Evolutionary conservation across 2,329 filamentous ascomycete species (phyloP).

Genomic region (Fusarium pseudocircinatum): DNA sequence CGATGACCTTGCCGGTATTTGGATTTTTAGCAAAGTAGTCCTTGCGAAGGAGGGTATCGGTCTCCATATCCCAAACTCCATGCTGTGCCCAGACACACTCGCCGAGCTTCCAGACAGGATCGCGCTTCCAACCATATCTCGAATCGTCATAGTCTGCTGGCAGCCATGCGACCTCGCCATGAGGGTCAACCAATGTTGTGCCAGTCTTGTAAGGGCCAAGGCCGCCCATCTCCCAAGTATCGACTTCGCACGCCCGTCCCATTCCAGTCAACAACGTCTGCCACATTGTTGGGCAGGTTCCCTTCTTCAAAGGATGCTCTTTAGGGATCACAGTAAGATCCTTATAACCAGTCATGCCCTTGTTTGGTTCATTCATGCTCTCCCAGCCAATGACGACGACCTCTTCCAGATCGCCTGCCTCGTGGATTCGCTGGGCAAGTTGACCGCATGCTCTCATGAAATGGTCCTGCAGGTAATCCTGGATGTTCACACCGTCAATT

Average conservation of each 20-base stretch:
- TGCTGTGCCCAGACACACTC: conserved; percentile 97
- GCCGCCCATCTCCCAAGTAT: conserved; percentile 92
- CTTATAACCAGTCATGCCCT: conserved; percentile 83
- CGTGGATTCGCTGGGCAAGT: conserved; percentile 83
- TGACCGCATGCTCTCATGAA: conserved; percentile 83
- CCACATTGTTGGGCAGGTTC: conserved; percentile 92
- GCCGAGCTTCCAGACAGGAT: conserved; percentile 89
- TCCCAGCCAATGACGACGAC: conserved; percentile 95
- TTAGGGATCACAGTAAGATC: conserved; percentile 84
- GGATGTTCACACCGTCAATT: conserved; percentile 93
- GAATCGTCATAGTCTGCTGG: conserved; percentile 84
- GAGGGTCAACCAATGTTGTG: conserved; percentile 82
- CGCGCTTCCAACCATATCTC: conserved; percentile 89
- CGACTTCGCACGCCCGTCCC: conserved; percentile 87
- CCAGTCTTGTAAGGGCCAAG: conserved; percentile 93
- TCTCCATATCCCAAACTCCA: conserved; percentile 88
- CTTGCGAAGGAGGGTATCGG: conserved; percentile 80
- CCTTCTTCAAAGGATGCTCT: conserved; percentile 91
- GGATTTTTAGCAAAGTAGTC: conserved; percentile 90
- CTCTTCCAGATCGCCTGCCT: conserved; percentile 88
- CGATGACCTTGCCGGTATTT: conserved; percentile 74
- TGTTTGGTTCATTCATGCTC: conserved; percentile 93
- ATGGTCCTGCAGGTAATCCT: conserved; percentile 91
- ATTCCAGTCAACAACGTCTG: conserved; percentile 93
- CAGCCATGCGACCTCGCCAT: conserved; percentile 87